Base-by-base conservation (phyloP, 2,329 filamentous ascomycete species). In the Dothiorella sarmentorum region DNA sequence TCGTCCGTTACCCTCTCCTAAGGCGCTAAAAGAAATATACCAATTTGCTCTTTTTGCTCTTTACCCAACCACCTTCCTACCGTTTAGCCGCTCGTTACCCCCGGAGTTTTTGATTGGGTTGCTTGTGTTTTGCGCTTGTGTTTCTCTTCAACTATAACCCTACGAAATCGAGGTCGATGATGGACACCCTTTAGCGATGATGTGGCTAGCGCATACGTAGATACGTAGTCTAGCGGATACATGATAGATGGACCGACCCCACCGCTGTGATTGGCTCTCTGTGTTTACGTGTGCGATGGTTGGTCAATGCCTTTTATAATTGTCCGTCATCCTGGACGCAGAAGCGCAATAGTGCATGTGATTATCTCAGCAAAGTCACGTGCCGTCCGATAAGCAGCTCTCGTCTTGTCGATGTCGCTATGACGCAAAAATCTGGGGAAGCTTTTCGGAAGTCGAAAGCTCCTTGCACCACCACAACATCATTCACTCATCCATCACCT, bases 11-110 rank as follows among this genome's bases (percentile, higher is more conserved):
- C 60, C 42, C 64, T 61, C 49, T 62, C 58, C 55, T 61, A 59
- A 64, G 70, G 71, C 69, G 71, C 70, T 68, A 73, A 71, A 68
- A 73, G 66, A 72, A 71, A 72, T 72, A 73, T 73, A 73, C 71
- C 71, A 72, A 71, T 72, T 71, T 72, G 68, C 70, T 70, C 69
- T 66, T 59, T 51, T 31, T 51, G 56, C 44, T 58, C 33, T 31
- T 24, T 33, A 18, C 27, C 49, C 18, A 40, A 20, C 38, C 26
- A 27, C 22, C 20, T 27, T 40, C 37, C 29, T 45, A 37, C 42
- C 26, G 52, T 56, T 33, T 56, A 35, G 37, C 52, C 52, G 40
- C 52, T 56, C 52, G 18, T 44, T 56, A 43, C 27, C 40, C 31
- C 38, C 24, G 52, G 38, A n/a, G 27, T 44, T 56, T 26, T 56